Conservation (phyloP, 1,284 basidiomycete genomes). For the Leccinum ponderosum region DNA sequence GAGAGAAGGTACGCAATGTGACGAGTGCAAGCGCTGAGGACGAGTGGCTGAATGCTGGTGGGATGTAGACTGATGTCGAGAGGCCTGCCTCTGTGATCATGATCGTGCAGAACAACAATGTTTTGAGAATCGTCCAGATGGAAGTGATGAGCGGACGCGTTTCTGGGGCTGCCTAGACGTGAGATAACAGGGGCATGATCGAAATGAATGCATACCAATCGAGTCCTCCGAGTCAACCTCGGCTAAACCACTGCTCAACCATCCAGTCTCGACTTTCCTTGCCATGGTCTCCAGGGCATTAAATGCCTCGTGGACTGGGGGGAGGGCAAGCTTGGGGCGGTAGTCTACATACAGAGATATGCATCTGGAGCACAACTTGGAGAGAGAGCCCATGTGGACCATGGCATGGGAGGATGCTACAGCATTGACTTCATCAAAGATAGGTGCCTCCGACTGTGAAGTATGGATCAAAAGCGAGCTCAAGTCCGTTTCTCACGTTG, state of each 20-base stretch:
- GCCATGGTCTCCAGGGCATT: constrained; percentile 41
- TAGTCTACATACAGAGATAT: constrained; percentile 50
- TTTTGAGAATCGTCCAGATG: constrained; percentile 69
- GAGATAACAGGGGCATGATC: constrained; percentile 1
- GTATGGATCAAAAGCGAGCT: neutral
- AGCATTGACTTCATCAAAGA: constrained; percentile 37
- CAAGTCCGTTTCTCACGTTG: neutral
- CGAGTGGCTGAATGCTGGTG: constrained; percentile 30
- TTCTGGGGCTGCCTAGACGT: constrained; percentile 35
- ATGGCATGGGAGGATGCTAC: constrained; percentile 47
- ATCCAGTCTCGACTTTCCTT: constrained; percentile 49
- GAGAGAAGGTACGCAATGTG: constrained; percentile 54
- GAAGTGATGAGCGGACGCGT: constrained; percentile 45
- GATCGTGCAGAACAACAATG: constrained; percentile 63
- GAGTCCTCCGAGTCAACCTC: constrained; percentile 34
- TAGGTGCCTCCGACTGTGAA: constrained; percentile 25
- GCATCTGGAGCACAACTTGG: constrained; percentile 49
- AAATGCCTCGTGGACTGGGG: constrained; percentile 44
- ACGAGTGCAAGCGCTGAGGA: constrained; percentile 50
- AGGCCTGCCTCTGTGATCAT: constrained; percentile 69
- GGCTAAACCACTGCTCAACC: constrained; percentile 49
- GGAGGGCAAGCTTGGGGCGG: constrained; percentile 46
- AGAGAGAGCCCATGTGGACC: constrained; percentile 50
- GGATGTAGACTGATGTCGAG: constrained; percentile 52
- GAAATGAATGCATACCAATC: constrained; percentile 35